Conservation (phyloP, 768 basidiomycete species). For the Suillus bovinus region DNA sequence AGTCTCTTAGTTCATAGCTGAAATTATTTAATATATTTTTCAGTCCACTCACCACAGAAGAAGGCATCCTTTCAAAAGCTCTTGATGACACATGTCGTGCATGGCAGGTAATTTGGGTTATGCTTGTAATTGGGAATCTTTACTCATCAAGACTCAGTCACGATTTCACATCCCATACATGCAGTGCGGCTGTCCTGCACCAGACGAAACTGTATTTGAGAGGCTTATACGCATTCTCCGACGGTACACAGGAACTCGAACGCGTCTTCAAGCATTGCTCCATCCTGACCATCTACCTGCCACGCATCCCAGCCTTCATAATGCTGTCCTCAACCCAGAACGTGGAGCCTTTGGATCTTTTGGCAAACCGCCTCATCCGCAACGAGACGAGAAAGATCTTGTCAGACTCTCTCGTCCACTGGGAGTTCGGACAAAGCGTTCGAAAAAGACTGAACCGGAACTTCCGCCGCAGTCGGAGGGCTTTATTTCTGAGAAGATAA, state of each 20-base stretch:
- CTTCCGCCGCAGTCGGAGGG: background rate
- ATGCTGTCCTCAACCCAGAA: conserved; percentile 41
- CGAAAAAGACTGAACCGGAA: conserved; percentile 1
- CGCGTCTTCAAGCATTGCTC: conserved; percentile 35
- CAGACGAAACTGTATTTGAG: conserved; percentile 45
- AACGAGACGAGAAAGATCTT: conserved; percentile 1
- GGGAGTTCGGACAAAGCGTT: background rate
- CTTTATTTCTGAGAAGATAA: conserved; percentile 1
- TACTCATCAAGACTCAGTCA: conserved; percentile 20
- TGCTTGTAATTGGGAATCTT: background rate
- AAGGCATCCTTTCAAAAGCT: conserved; percentile 42
- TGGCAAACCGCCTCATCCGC: conserved; percentile 7
- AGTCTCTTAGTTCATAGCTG: background rate
- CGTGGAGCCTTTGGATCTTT: conserved; percentile 23
- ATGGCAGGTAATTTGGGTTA: conserved; percentile 43
- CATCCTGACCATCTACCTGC: conserved; percentile 42
- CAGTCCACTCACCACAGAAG: conserved; percentile 53
- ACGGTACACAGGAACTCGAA: conserved; percentile 18
- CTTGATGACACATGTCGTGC: conserved; percentile 54
- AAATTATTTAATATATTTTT: conserved; percentile 4
- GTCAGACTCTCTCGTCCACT: background rate
- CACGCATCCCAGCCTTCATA: conserved; percentile 60
- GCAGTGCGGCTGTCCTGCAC: conserved; percentile 59
- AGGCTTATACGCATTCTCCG: conserved; percentile 38
- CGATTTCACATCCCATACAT: conserved; percentile 56